phyloP scores from a whole-genome alignment of 306 rosid species.

The Cucumis sativus region DNA sequence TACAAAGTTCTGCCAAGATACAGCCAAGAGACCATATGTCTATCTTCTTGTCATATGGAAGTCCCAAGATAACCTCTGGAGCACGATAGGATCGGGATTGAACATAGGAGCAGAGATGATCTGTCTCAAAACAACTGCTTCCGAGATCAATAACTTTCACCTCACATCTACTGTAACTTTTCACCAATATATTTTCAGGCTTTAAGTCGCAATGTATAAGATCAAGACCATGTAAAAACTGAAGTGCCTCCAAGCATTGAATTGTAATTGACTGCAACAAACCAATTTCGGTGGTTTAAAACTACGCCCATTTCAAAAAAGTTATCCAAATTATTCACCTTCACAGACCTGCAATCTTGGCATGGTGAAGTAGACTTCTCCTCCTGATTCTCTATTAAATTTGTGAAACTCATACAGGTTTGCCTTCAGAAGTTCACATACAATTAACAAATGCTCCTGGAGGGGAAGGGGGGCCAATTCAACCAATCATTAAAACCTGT shows the following conservation, averaged over 20 bases:
- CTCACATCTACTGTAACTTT: slow-evolving; percentile 98
- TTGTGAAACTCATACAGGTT: slow-evolving; percentile 94
- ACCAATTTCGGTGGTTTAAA: slow-evolving; percentile 9
- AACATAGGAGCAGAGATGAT: slow-evolving; percentile 96
- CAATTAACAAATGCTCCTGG: slow-evolving; percentile 96
- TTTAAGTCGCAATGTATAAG: slow-evolving; percentile 95
- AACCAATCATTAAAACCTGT: background rate
- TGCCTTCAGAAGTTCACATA: slow-evolving; percentile 96
- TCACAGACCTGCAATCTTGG: slow-evolving; percentile 90
- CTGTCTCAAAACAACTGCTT: slow-evolving; percentile 98
- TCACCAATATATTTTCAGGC: slow-evolving; percentile 95
- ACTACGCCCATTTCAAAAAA: background rate
- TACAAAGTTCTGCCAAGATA: slow-evolving; percentile 95
- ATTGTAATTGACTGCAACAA: slow-evolving; percentile 82
- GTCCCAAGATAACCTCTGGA: slow-evolving; percentile 98
- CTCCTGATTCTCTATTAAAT: slow-evolving; percentile 95
- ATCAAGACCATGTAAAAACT: slow-evolving; percentile 86
- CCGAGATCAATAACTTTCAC: slow-evolving; percentile 99
- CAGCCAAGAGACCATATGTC: slow-evolving; percentile 99
- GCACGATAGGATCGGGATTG: slow-evolving; percentile 99
- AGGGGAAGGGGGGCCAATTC: slow-evolving; percentile 3
- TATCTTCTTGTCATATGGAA: slow-evolving; percentile 89
- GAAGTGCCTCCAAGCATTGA: slow-evolving; percentile 96
- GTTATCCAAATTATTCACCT: slow-evolving; percentile 5
- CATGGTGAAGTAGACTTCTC: slow-evolving; percentile 98